Evolutionary conservation across 2,329 filamentous ascomycete species (phyloP), one percentile per base, ranked within the genome.

Genomic region (Xylariaceae sp.): DNA sequence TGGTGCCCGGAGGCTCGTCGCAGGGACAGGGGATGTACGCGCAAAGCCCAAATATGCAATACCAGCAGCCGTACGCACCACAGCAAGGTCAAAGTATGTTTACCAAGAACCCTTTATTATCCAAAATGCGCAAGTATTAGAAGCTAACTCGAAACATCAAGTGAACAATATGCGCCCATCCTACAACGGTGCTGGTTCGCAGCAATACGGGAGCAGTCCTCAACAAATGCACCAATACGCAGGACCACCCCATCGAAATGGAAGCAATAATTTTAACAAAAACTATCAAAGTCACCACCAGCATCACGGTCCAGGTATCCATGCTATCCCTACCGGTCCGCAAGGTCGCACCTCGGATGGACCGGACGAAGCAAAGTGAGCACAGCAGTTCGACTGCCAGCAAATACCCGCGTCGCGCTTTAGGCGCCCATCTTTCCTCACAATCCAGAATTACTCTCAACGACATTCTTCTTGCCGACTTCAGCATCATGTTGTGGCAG

Each of bases 1-100:
- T 97, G 93, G 89, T 87, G 66, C 92, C 92, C 62, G 91, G 96
- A 74, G 91, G 91, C 50, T 97, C 92, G 23, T 93, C 97, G 67
- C 92, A 96, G 71, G 92, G 92, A 33, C 91, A 95, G 69, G 85
- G 77, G 65, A 84, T 78, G 75, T 92, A 82, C 77, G 88, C 83
- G 59, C 90, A 92, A 86, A 89, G 86, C 65, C 87, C 87, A 36
- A 86, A 80, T 47, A 81, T 87, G 72, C 87, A 87, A 67, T 90
- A 88, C 67, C 88, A 86, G 66, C 89, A 91, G 68, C 88, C 88
- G 30, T 92, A 88, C 72, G 78, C 80, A 54, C 83, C 84, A 26
- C 88, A 88, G 62, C 88, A 89, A 61, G 85, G 81, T 64, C 87
- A 89, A 71, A 88, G 88, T 90, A 85, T 82, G 88, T 87, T 66